phyloP scores from a whole-genome alignment of 768 basidiomycete genomes.

The Rhizopogon vulgaris region DNA sequence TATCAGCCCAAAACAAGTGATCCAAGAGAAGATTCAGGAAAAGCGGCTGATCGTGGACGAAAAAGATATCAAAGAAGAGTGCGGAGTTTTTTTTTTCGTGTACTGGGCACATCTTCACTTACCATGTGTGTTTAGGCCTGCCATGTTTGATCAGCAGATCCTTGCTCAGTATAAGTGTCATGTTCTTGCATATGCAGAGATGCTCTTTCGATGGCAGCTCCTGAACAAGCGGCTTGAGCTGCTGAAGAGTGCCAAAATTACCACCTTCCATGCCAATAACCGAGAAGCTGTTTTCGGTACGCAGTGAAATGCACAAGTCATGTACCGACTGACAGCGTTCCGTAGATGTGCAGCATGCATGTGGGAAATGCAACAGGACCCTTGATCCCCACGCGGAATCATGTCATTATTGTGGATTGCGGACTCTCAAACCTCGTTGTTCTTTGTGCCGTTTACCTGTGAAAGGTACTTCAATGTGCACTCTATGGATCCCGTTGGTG shows the following conservation, averaged over 20 bases:
- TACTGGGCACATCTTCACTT: background rate
- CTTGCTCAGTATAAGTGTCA: slow-evolving; percentile 46
- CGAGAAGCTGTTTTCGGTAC: slow-evolving; percentile 32
- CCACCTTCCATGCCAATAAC: slow-evolving; percentile 19
- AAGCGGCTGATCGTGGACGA: slow-evolving; percentile 34
- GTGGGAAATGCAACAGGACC: slow-evolving; percentile 35
- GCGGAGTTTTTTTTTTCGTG: background rate
- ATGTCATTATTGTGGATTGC: slow-evolving; percentile 39
- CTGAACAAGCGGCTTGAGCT: slow-evolving; percentile 68
- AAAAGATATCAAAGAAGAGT: slow-evolving; percentile 16
- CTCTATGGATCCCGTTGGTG: background rate
- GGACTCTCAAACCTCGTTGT: slow-evolving; percentile 47
- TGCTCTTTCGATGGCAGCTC: slow-evolving; percentile 69
- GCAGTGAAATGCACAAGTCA: background rate
- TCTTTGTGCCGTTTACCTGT: slow-evolving; percentile 73
- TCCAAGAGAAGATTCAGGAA: slow-evolving; percentile 30
- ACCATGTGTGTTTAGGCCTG: slow-evolving; percentile 15
- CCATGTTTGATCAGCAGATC: slow-evolving; percentile 29
- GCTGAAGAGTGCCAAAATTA: slow-evolving; percentile 51
- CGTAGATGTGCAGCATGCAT: slow-evolving; percentile 43
- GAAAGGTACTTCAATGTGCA: slow-evolving; percentile 44
- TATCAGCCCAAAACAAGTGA: slow-evolving; percentile 21
- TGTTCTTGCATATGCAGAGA: slow-evolving; percentile 67
- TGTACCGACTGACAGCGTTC: slow-evolving; percentile 1
- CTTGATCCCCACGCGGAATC: slow-evolving; percentile 27